phyloP scores from a whole-genome alignment of 2,329 filamentous ascomycete species.

The Zymoseptoria tritici region DNA sequence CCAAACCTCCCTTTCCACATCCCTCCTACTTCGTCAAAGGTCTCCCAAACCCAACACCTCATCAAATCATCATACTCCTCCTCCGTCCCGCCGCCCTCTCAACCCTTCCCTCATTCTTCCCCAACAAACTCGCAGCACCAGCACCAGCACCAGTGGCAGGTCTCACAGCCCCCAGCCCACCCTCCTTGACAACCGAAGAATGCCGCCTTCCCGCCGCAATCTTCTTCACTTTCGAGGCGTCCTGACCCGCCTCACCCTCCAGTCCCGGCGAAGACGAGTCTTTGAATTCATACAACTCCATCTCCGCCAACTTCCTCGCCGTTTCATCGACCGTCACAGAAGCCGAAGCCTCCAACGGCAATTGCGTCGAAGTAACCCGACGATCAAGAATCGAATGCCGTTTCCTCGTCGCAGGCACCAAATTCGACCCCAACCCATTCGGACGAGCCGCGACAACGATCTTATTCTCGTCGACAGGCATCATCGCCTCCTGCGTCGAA shows the following conservation, averaged over 20 bases:
- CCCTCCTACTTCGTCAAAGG: neutral
- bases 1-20: neutral
- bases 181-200: neutral
- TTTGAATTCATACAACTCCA: conserved; percentile 30
- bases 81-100: conserved; percentile 30
- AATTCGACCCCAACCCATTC: neutral
- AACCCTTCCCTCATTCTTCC: conserved; percentile 14
- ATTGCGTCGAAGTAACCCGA: neutral
- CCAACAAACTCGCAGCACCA: neutral
- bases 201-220: conserved; percentile 2
- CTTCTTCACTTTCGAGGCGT: conserved; percentile 1
- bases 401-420: neutral
- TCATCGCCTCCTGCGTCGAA: neutral
- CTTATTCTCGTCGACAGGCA: neutral
- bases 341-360: neutral
- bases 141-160: neutral
- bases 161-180: neutral
- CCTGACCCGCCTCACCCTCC: neutral
- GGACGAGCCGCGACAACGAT: neutral
- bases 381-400: neutral
- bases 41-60: neutral
- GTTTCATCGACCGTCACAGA: conserved; percentile 14
- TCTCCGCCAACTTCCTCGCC: conserved; percentile 21
- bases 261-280: conserved; percentile 22
- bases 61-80: conserved; percentile 30